Evolutionary conservation across 805 yeast genomes (phyloP).

Genomic region (Zygosaccharomyces bisporus): DNA sequence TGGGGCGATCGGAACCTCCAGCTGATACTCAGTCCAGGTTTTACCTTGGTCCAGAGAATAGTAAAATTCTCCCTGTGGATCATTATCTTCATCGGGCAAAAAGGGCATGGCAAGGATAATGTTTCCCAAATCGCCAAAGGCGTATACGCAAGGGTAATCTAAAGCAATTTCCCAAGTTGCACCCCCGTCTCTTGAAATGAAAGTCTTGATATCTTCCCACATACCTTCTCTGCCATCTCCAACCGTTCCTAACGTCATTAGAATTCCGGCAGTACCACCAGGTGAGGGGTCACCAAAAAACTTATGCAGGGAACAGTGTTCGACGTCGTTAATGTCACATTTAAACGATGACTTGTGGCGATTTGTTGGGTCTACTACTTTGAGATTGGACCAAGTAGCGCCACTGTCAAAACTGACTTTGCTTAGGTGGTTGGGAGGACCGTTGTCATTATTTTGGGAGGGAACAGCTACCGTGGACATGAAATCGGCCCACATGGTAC

Average conservation of each 20-base stretch:
- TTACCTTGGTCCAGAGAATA: conserved; percentile 74
- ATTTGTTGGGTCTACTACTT: conserved; percentile 42
- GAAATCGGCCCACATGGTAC: conserved; percentile 23
- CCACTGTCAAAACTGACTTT: conserved; percentile 53
- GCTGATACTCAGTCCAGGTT: conserved; percentile 52
- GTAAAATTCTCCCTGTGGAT: conserved; percentile 37
- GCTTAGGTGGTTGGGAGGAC: conserved; percentile 26
- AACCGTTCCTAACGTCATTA: conserved; percentile 24
- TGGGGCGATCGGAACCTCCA: conserved; percentile 45
- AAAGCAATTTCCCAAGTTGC: conserved; percentile 58
- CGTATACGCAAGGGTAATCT: conserved; percentile 49
- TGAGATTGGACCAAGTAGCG: conserved; percentile 47
- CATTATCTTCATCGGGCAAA: conserved; percentile 35
- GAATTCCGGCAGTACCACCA: conserved; percentile 46
- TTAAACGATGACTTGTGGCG: conserved; percentile 33
- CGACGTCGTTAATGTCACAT: conserved; percentile 34
- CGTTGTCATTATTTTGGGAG: neutral
- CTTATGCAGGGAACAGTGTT: conserved; percentile 49
- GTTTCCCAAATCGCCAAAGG: conserved; percentile 78
- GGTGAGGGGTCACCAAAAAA: conserved; percentile 42
- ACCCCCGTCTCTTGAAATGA: conserved; percentile 74
- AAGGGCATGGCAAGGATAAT: conserved; percentile 59
- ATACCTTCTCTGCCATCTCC: conserved; percentile 13
- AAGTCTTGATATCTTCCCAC: conserved; percentile 41
- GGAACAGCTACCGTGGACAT: neutral